Evolutionary conservation across 148 eudicot species (phyloP), one percentile per base, ranked within the genome.

Genomic region (Drosera capensis): DNA sequence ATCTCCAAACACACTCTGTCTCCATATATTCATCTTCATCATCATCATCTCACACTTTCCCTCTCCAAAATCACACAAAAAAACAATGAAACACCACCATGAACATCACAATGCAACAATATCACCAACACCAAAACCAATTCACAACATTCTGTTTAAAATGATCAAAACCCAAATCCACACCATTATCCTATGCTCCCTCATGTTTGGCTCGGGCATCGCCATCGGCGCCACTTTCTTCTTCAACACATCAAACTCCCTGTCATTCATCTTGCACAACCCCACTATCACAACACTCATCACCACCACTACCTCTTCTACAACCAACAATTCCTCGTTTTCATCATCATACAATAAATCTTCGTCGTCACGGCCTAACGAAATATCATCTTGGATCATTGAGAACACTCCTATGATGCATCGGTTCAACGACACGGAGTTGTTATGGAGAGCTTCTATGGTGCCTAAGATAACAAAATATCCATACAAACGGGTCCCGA

Each of bases 381-480:
- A 11, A 34, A 11, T 2, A 11, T 34, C 38, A 11, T 28, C 38
- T 9, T 11, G n/a, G 13, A 28, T 4, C 6, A 4, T 0, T 3
- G n/a, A 11, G 38, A 13, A 9, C 2, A 13, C 38, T 0, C 38
- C 14, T 5, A 11, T 34, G 38, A n/a, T 34, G 9, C 38, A 34
- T 3, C 14, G n/a, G 3, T 2, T 34, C 3, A 15, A 34, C 9
- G 85, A 78, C 24, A 65, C 52, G 0, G 80, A 73, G 62, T 59
- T 78, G 65, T 22, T 70, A 21, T 61, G 59, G 68, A 39, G 38
- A 36, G 84, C 77, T 0, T 70, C 72, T 8, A 64, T 65, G 64
- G 60, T 48, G 9, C 67, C 66, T 9, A 64, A 47, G 19, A 41
- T 58, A 7, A 48, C 28, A 8, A 7, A 50, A 13, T 22, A 23